phyloP scores from a whole-genome alignment of 2,329 filamentous ascomycete genomes.

The Aspergillus alliaceus region DNA sequence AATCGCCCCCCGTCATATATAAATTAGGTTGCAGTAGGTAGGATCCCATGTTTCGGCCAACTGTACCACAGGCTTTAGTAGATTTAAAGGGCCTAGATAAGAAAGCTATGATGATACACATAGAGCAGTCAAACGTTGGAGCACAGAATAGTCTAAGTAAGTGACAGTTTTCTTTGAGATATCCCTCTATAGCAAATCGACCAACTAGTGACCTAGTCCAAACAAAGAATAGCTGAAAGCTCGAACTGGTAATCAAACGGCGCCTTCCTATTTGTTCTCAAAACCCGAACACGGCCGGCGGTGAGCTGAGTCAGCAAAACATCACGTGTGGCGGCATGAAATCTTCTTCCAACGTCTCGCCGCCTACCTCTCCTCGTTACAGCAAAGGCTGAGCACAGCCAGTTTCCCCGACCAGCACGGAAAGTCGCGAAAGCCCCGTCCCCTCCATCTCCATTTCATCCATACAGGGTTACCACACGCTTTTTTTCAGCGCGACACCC shows the following conservation, averaged over 20 bases:
- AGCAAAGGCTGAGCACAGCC: constrained; percentile 35
- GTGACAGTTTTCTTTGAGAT: too few species aligned
- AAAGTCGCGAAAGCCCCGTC: constrained; percentile 39
- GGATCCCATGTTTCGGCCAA: too few species aligned
- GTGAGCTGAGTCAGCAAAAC: constrained; percentile 24
- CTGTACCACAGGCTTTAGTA: too few species aligned
- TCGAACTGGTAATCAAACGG: not conserved
- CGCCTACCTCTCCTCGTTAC: constrained; percentile 33
- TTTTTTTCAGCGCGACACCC: constrained; percentile 28
- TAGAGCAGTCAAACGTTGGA: too few species aligned
- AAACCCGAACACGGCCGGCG: constrained; percentile 6
- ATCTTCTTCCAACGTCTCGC: constrained; percentile 35
- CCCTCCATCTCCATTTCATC: constrained; percentile 42
- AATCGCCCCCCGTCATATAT: too few species aligned
- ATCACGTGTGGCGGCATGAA: constrained; percentile 28
- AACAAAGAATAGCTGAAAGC: not conserved
- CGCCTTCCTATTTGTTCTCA: not conserved
- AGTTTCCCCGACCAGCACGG: constrained; percentile 37
- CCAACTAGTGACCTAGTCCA: too few species aligned
- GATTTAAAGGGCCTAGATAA: too few species aligned
- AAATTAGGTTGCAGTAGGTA: too few species aligned
- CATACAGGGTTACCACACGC: constrained; percentile 33
- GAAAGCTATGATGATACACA: too few species aligned
- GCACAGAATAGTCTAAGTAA: too few species aligned
- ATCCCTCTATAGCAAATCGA: too few species aligned